A percentile compares a stretch with the other conserved stretches of the same genome.
phyloP scores from a whole-genome alignment of 257 asterid species.

The Solanum corneliomulleri region DNA sequence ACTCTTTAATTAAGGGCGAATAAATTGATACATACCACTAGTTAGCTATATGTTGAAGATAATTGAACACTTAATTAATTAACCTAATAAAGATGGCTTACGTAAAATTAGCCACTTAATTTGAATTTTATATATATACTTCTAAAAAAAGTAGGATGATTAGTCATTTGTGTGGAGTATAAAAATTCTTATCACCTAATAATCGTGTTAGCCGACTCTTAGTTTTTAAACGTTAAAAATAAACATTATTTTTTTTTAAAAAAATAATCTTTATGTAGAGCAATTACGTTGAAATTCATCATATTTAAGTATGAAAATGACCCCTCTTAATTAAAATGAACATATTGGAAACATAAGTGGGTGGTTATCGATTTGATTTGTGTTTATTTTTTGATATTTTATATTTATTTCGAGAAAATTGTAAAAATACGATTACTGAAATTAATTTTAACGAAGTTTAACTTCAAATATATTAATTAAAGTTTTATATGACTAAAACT shows the following conservation, averaged over 20 bases:
- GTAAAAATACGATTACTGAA: rapidly evolving
- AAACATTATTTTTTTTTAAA: neutral
- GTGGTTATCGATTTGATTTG: neutral
- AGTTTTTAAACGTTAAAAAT: neutral
- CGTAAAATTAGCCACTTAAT: neutral
- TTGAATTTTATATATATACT: neutral
- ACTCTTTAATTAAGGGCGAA: neutral
- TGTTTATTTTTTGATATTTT: neutral
- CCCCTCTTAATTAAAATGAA: neutral
- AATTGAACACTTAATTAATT: neutral
- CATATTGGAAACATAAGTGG: neutral
- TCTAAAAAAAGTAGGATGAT: neutral
- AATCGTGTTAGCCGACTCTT: neutral
- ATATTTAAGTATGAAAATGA: neutral
- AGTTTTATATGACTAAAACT: neutral
- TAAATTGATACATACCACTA: neutral
- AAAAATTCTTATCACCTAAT: neutral
- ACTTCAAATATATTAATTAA: neutral
- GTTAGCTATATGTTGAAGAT: neutral
- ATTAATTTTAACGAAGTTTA: neutral
- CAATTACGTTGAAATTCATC: neutral
- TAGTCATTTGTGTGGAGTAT: neutral
- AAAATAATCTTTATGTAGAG: neutral
- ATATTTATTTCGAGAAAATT: neutral
- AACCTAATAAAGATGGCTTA: neutral